Evolutionary conservation across 306 rosid species (phyloP).

Genomic region (Cucurbita maxima): DNA sequence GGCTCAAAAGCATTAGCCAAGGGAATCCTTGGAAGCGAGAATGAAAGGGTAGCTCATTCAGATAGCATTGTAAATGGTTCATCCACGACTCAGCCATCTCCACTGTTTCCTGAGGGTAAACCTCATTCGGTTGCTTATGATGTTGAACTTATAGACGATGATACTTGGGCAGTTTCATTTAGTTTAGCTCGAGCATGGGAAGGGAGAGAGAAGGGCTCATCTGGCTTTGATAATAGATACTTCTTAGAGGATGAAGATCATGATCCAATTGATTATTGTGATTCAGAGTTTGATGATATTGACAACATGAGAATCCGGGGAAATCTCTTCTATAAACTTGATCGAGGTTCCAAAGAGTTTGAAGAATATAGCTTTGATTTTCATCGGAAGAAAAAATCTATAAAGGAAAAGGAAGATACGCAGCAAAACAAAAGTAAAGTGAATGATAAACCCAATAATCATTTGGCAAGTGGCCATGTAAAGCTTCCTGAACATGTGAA

Average conservation of each 20-base stretch:
- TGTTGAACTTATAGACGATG: constrained; percentile 55
- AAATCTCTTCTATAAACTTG: constrained; percentile 57
- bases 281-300: constrained; percentile 52
- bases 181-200: constrained; percentile 53
- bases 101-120: constrained; percentile 26
- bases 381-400: constrained; percentile 52
- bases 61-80: constrained; percentile 16
- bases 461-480: constrained; percentile 11
- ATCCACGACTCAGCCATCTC: constrained; percentile 28
- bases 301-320: constrained; percentile 66
- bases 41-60: constrained; percentile 4
- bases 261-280: constrained; percentile 22
- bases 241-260: constrained; percentile 13
- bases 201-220: constrained; percentile 10
- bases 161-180: constrained; percentile 55
- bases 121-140: constrained; percentile 23
- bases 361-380: constrained; percentile 72
- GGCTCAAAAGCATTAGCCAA: constrained; percentile 18
- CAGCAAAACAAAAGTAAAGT: not conserved
- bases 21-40: constrained; percentile 12
- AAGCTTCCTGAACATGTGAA: constrained; percentile 19
- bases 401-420: constrained; percentile 20
- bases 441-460: constrained; percentile 12
- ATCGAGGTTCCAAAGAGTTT: constrained; percentile 63
- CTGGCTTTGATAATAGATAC: constrained; percentile 8